phyloP scores from a whole-genome alignment of 2,329 filamentous ascomycete genomes.

The Apiospora kogelbergensis region DNA sequence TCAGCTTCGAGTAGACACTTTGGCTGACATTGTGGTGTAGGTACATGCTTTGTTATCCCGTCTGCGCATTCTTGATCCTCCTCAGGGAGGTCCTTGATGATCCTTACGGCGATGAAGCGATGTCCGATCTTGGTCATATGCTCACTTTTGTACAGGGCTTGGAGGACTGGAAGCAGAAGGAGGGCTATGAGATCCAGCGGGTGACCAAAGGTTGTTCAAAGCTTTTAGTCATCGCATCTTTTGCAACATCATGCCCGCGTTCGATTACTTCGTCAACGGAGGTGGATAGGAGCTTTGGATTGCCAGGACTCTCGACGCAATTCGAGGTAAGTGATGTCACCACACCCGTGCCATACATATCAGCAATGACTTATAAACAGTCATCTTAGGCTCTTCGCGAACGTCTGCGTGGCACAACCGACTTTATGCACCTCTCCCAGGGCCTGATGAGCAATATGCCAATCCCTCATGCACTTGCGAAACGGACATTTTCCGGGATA shows the following conservation, averaged over 20 bases:
- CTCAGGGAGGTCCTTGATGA: not conserved
- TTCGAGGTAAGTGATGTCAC: not conserved
- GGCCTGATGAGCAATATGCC: not conserved
- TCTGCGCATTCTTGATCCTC: not conserved
- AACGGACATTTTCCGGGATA: not conserved
- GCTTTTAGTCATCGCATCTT: not conserved
- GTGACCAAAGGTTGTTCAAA: not conserved
- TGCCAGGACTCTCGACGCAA: not conserved
- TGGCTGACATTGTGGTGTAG: not conserved
- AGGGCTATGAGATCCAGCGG: not conserved
- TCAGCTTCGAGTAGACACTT: not conserved
- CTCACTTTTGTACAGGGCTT: not conserved
- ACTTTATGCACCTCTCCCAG: not conserved
- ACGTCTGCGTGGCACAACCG: not conserved
- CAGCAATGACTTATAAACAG: not conserved
- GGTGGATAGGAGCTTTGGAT: not conserved
- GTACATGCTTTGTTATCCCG: not conserved
- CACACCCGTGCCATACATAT: not conserved
- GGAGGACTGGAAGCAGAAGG: not conserved
- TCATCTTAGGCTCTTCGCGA: not conserved
- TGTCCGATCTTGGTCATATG: not conserved
- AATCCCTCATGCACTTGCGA: not conserved
- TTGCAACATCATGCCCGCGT: not conserved
- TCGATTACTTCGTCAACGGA: not conserved
- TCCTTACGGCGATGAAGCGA: not conserved